Base-by-base conservation (phyloP, 192 early-diverging fungal species). In the Jimgerdemannia flammicorona region DNA sequence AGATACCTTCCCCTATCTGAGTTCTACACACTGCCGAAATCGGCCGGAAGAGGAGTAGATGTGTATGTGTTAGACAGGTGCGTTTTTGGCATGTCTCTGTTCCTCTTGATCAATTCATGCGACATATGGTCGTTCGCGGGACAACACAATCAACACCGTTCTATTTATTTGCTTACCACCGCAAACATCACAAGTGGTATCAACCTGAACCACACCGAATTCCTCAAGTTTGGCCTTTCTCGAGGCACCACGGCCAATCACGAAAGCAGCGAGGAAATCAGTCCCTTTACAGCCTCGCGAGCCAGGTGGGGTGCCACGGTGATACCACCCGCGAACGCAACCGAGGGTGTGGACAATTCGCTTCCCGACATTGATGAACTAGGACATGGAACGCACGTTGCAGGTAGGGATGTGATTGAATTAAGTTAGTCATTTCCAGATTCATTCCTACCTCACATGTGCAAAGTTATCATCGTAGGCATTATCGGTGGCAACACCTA, bases 401-500 rank as follows among this genome's bases (percentile, higher is more conserved):
- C 64, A 19, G 14, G 19, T 65, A 65, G 14, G 19, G 19, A 18
- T 19, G 14, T 19, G 19, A 65, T 65, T 18, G 14, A 19, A 14
- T 69, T 49, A 9, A 82, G 85, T 69, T n/a, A 88, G 88, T 4
- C 88, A 90, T 69, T 29, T 29, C 1, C 29, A 29, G 88, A 88
- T 3, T 89, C 87, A 0, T 89, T 89, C 29, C 29, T 29, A 29
- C 29, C 29, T 29, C 29, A 29, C 29, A 29, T 29, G 29, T 29
- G 29, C 29, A 29, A 29, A 29, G 29, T 29, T 29, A 1, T 65
- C 77, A 85, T 88, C 18, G 89, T 88, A 4, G 89, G 83, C 17
- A 70, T 89, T 14, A 83, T 84, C 20, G 83, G 80, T 19, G 89
- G 89, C 3, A 75, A 77, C 3, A 81, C 79, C 0, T 90, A 88